A percentile compares a stretch with the other conserved stretches of the same genome.
These are phyloP conservation scores for Halophytophthora batemanensis DNA, from an alignment of 352 stramenopile species.

Conservation along the genomic window DNA sequence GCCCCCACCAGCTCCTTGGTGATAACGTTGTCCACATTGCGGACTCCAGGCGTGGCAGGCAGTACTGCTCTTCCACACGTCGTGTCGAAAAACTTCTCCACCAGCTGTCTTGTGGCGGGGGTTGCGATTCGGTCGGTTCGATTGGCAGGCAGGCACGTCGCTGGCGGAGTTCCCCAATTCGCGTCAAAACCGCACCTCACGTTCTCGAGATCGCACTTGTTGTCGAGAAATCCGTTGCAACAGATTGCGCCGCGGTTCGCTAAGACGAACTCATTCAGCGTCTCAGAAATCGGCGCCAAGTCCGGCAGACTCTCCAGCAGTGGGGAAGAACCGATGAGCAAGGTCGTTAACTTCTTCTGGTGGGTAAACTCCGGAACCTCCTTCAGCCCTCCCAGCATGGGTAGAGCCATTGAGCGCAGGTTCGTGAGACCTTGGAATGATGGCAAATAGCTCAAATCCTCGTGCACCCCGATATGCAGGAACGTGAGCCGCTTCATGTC, in stretches of 20 bases:
- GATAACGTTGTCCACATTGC: background rate
- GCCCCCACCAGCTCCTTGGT: slow-evolving; percentile 4
- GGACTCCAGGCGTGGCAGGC: background rate
- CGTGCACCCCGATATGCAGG: slow-evolving; percentile 15
- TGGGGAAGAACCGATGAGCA: background rate
- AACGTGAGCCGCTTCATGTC: slow-evolving; percentile 12
- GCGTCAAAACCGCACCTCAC: slow-evolving; percentile 4
- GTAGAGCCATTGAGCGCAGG: slow-evolving; percentile 16
- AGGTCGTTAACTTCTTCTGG: slow-evolving; percentile 7
- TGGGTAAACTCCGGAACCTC: slow-evolving; percentile 10
- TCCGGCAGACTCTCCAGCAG: slow-evolving; percentile 16
- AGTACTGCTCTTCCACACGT: slow-evolving; percentile 1
- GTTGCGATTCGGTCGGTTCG: slow-evolving; percentile 4
- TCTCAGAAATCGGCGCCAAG: slow-evolving; percentile 1
- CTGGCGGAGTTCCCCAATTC: slow-evolving; percentile 1
- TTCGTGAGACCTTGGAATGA: slow-evolving; percentile 8
- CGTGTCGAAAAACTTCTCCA: slow-evolving; percentile 5
- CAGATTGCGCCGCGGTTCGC: slow-evolving; percentile 8
- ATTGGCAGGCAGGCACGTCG: slow-evolving; percentile 5
- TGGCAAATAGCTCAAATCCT: slow-evolving; percentile 5
- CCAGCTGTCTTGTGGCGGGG: background rate
- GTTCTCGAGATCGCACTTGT: slow-evolving; percentile 12
- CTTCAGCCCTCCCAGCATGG: slow-evolving; percentile 6
- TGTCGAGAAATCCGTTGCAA: slow-evolving; percentile 25
- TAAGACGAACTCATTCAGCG: slow-evolving; percentile 5